These are phyloP conservation scores for Starmerella roubikii DNA, from an alignment of 805 yeast species.

Conservation along the genomic window DNA sequence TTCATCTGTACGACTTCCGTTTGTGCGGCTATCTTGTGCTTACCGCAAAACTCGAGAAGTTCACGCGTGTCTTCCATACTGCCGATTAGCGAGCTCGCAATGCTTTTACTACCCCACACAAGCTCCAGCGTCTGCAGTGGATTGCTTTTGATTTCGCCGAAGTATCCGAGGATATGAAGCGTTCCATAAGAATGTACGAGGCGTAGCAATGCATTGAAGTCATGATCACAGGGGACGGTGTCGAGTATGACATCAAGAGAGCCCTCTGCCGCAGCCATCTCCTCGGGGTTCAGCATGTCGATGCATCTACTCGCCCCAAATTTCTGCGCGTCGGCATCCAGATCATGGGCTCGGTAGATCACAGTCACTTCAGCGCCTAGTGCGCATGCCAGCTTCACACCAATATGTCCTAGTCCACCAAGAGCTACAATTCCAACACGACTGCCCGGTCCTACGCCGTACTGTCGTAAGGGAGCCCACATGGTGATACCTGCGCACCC, in stretches of 20 bases:
- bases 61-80: conserved; percentile 50
- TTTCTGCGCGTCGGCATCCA: conserved; percentile 32
- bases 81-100: conserved; percentile 42
- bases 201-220: conserved; percentile 35
- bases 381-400: conserved; percentile 43
- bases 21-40: conserved; percentile 48
- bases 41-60: conserved; percentile 52
- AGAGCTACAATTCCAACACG: conserved; percentile 49
- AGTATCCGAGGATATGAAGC: conserved; percentile 56
- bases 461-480: conserved; percentile 45
- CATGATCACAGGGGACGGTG: conserved; percentile 37
- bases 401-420: conserved; percentile 58
- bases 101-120: conserved; percentile 31
- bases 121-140: conserved; percentile 37
- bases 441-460: conserved; percentile 36
- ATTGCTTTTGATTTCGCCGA: conserved; percentile 23
- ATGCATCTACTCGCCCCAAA: conserved; percentile 45
- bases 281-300: conserved; percentile 32
- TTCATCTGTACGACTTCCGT: conserved; percentile 42
- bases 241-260: conserved; percentile 43
- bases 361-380: conserved; percentile 50
- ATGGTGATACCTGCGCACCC: conserved; percentile 69
- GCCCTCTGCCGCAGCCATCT: conserved; percentile 22
- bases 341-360: conserved; percentile 36
- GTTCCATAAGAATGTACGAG: conserved; percentile 45